Percentiles rank a stretch among this genome's conserved stretches.
phyloP scores from a whole-genome alignment of 768 basidiomycete genomes.

The Leccinum incarnatum region DNA sequence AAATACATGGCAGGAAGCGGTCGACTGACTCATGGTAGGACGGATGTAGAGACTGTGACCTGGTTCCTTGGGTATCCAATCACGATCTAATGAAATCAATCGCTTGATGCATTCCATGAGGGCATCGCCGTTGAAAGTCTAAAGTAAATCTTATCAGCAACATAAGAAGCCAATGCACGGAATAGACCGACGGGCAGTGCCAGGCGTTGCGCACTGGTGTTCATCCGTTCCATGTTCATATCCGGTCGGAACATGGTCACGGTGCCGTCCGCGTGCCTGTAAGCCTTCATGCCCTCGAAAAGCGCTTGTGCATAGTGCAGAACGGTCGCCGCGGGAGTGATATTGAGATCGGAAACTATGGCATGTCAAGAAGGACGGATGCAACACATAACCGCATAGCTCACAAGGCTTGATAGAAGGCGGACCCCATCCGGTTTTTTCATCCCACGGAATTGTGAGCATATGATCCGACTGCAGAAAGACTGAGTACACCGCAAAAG shows the following conservation, averaged over 20 bases:
- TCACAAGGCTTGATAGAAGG: slow-evolving; percentile 83
- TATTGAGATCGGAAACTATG: slow-evolving; percentile 22
- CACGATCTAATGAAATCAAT: slow-evolving; percentile 76
- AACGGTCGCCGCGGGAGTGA: slow-evolving; percentile 52
- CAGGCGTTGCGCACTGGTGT: slow-evolving; percentile 72
- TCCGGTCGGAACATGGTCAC: slow-evolving; percentile 90
- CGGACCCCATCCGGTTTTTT: slow-evolving; percentile 70
- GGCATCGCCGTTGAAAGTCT: slow-evolving; percentile 78
- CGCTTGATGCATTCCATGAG: slow-evolving; percentile 80
- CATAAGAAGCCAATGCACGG: neutral
- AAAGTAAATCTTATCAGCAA: slow-evolving; percentile 7
- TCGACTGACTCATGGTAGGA: slow-evolving; percentile 58
- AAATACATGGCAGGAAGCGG: neutral
- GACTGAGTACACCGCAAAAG: slow-evolving; percentile 7
- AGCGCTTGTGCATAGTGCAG: slow-evolving; percentile 90
- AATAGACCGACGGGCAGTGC: slow-evolving; percentile 62
- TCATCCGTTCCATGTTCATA: slow-evolving; percentile 98
- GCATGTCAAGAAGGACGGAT: slow-evolving; percentile 3
- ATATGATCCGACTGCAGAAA: slow-evolving; percentile 75
- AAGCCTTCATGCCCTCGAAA: slow-evolving; percentile 97
- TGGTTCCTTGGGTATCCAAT: slow-evolving; percentile 88
- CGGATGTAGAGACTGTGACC: slow-evolving; percentile 93
- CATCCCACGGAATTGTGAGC: slow-evolving; percentile 75
- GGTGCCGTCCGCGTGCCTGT: slow-evolving; percentile 66
- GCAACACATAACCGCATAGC: slow-evolving; percentile 25